Conservation (phyloP, 441 rosid genomes). For the Hypseocharis bilobata region DNA sequence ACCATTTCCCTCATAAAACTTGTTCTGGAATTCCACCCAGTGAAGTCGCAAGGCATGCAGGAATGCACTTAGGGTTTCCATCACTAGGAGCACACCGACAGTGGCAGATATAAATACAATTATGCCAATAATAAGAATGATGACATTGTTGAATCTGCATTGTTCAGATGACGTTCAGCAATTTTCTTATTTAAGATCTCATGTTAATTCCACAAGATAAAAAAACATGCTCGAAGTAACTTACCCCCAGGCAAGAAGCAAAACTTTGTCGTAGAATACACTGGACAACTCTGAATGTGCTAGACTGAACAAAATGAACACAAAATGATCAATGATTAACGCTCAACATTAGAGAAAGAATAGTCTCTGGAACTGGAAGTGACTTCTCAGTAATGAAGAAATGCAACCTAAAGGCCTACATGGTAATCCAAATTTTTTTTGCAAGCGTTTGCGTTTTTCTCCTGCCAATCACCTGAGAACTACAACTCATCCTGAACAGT, state of each 20-base stretch:
- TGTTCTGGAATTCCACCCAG: slow-evolving; percentile 93
- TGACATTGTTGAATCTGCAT: slow-evolving; percentile 61
- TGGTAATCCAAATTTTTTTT: not conserved
- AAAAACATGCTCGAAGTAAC: slow-evolving; percentile 19
- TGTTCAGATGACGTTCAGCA: not conserved
- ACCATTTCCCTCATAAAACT: slow-evolving; percentile 88
- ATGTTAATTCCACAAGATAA: not conserved
- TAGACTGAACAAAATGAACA: slow-evolving; percentile 41
- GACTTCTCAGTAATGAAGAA: not conserved
- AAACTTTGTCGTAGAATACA: slow-evolving; percentile 92
- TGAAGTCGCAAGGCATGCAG: slow-evolving; percentile 88
- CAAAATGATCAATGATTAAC: not conserved
- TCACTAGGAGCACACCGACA: slow-evolving; percentile 75
- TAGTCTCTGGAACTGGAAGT: not conserved
- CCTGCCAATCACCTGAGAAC: not conserved
- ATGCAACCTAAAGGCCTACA: not conserved
- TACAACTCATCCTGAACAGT: not conserved
- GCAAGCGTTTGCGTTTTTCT: not conserved
- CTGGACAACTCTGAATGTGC: slow-evolving; percentile 86
- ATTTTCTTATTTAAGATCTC: not conserved
- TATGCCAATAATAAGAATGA: slow-evolving; percentile 53
- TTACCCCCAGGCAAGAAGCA: slow-evolving; percentile 77
- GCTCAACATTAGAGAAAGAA: not conserved
- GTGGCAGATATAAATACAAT: slow-evolving; percentile 67
- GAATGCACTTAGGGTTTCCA: slow-evolving; percentile 94